Evolutionary conservation across 2,329 filamentous ascomycete species (phyloP).

Genomic region (Neophaeococcomyces mojaviensis): DNA sequence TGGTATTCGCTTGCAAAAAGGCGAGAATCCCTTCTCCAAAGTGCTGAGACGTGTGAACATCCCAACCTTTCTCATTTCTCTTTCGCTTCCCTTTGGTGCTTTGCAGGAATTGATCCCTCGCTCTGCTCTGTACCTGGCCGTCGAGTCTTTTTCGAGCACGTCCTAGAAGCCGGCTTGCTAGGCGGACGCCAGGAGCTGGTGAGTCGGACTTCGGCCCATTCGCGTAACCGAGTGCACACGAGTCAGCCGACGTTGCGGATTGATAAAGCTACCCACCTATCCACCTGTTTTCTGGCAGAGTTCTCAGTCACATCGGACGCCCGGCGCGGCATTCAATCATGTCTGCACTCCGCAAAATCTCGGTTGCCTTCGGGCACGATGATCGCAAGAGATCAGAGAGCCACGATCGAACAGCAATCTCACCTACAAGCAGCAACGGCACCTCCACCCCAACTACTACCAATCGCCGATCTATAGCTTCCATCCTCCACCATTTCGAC

Average conservation of each 20-base stretch:
- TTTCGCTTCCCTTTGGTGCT: neutral
- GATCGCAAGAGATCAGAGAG: slow-evolving; percentile 94
- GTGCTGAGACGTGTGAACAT: neutral
- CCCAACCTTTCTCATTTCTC: neutral
- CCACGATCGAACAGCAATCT: neutral
- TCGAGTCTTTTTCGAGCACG: neutral
- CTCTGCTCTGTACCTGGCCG: neutral
- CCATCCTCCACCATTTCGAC: slow-evolving; percentile 29
- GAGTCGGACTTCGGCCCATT: too few relatives aligned
- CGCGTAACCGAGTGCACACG: too few relatives aligned
- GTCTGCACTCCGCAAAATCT: slow-evolving; percentile 5
- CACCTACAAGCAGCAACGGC: slow-evolving; percentile 1
- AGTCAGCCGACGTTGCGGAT: too few relatives aligned
- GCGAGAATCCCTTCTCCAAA: neutral
- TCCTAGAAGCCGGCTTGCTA: too few relatives aligned
- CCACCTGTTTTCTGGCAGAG: too few relatives aligned
- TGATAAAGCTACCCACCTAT: too few relatives aligned
- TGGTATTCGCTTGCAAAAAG: neutral
- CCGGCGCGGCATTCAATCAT: neutral
- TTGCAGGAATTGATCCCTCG: neutral
- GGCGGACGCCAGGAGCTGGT: too few relatives aligned
- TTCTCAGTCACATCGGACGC: too few relatives aligned
- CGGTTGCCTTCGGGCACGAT: slow-evolving; percentile 94
- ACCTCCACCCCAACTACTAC: neutral
- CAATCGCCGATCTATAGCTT: slow-evolving; percentile 33